These are phyloP conservation scores for Cocos nucifera DNA, from an alignment of 176 grass and related monocot genomes.

Conservation along the genomic window DNA sequence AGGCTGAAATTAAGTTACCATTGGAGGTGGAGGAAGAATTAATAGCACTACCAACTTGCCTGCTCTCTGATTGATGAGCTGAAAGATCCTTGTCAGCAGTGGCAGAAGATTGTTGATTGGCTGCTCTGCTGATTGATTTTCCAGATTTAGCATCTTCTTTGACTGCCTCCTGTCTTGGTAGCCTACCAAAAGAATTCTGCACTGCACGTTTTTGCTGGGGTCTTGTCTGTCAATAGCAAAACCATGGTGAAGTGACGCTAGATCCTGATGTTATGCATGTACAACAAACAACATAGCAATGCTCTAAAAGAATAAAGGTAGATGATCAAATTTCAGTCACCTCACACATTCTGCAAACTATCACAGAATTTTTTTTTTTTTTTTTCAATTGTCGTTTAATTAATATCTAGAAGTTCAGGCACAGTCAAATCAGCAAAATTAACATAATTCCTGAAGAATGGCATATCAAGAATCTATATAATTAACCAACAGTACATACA, in stretches of 20 bases:
- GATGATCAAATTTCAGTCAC: no score
- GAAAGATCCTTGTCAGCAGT: slow-evolving; percentile 34
- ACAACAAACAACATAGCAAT: no score
- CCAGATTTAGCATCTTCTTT: slow-evolving; percentile 76
- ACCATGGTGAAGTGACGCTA: background rate
- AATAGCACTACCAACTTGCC: slow-evolving; percentile 19
- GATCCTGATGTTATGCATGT: no score
- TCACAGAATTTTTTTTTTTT: no score
- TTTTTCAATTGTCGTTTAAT: no score
- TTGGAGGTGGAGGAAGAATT: slow-evolving; percentile 30
- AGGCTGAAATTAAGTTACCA: slow-evolving; percentile 24
- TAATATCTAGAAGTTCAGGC: no score
- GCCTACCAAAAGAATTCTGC: slow-evolving; percentile 48
- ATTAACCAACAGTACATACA: no score
- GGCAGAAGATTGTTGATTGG: slow-evolving; percentile 39
- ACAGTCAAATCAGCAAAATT: no score
- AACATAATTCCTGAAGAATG: no score
- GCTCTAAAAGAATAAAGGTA: no score
- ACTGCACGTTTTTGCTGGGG: slow-evolving; percentile 43
- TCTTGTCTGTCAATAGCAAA: slow-evolving; percentile 43
- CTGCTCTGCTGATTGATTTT: slow-evolving; percentile 46
- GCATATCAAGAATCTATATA: no score
- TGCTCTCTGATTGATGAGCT: slow-evolving; percentile 32
- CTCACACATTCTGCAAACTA: no score
- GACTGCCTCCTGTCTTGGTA: slow-evolving; percentile 45